Evolutionary conservation across 2,329 filamentous ascomycete species (phyloP).

Genomic region (Fusarium graminum): DNA sequence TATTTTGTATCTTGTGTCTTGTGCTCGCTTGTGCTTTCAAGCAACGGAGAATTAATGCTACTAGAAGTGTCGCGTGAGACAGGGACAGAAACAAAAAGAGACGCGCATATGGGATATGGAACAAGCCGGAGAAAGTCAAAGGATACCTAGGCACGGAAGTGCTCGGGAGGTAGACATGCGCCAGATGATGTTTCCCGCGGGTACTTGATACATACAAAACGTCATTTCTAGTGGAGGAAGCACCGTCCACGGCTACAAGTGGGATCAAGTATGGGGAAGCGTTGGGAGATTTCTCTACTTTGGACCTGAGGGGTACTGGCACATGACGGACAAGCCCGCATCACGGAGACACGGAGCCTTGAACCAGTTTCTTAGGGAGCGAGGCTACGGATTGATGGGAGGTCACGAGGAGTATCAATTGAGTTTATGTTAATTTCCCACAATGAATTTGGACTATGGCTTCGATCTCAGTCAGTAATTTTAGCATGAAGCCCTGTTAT

Average conservation of each 20-base stretch:
- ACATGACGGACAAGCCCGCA: slow-evolving; percentile 39
- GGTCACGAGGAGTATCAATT: background rate
- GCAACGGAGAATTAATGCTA: slow-evolving; percentile 16
- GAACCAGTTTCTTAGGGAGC: slow-evolving; percentile 6
- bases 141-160: slow-evolving; percentile 41
- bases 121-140: slow-evolving; percentile 23
- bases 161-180: slow-evolving; percentile 41
- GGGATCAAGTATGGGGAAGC: slow-evolving; percentile 44
- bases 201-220: slow-evolving; percentile 25
- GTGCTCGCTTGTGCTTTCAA: slow-evolving; percentile 10
- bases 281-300: slow-evolving; percentile 19
- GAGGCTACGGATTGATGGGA: slow-evolving; percentile 18
- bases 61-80: slow-evolving; percentile 32
- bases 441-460: slow-evolving; percentile 13
- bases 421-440: background rate
- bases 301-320: slow-evolving; percentile 22
- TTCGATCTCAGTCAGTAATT: slow-evolving; percentile 3
- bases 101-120: slow-evolving; percentile 32
- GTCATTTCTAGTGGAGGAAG: slow-evolving; percentile 41
- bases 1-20: slow-evolving; percentile 23
- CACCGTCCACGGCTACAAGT: slow-evolving; percentile 28
- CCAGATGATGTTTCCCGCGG: slow-evolving; percentile 35
- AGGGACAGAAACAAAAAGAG: background rate
- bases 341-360: slow-evolving; percentile 35
- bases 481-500: background rate